Base-by-base conservation (phyloP, 805 yeast species). In the Citeromyces matritensis region DNA sequence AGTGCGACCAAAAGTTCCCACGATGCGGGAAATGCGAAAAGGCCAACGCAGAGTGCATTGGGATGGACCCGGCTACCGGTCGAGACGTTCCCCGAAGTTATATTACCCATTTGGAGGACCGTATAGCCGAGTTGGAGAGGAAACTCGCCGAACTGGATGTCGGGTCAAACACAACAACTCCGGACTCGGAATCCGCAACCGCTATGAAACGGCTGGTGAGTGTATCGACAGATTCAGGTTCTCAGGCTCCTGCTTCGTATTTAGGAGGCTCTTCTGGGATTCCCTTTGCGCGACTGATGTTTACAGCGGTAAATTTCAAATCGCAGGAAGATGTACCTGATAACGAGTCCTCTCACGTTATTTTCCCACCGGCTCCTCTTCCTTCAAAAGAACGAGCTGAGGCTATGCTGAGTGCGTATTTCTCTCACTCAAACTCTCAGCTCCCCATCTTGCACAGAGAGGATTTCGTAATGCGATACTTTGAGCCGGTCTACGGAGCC, bases 31-130 rank as follows among this genome's bases (percentile, higher is more conserved):
- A 63, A 24, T 77, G 86, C 47, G 58, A 50, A 27, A 69, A 71
- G 43, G 77, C 80, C 8, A 68, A 71, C 5, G 77, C 58, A 3
- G 81, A 79, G 5, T 85, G 96, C 53, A 73, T 83, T 4, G 83
- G 93, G 0, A 51, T 81, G 3, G 95, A 86, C 47, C 85, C 94
- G 0, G 83, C 85, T 5, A 82, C 95, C 0, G 94, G 94, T 0
- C 59, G 94, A 33, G 84, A 79, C 40, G 71, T 84, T 1, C 93
- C 95, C 1, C 57, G 96, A 25, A 78, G 84, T 3, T 79, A 80
- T 44, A 69, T 83, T 3, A 64, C 71, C 13, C 77, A 74, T 41
- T 55, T 84, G 35, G 95, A 84, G 46, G 74, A 71, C 34, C 56
- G 73, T 24, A 58, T 83, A 2, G 58, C 61, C 6, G 53, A 55